phyloP scores from a whole-genome alignment of 1,139 yeast genomes.

The Casaregolazyma lundiana region DNA sequence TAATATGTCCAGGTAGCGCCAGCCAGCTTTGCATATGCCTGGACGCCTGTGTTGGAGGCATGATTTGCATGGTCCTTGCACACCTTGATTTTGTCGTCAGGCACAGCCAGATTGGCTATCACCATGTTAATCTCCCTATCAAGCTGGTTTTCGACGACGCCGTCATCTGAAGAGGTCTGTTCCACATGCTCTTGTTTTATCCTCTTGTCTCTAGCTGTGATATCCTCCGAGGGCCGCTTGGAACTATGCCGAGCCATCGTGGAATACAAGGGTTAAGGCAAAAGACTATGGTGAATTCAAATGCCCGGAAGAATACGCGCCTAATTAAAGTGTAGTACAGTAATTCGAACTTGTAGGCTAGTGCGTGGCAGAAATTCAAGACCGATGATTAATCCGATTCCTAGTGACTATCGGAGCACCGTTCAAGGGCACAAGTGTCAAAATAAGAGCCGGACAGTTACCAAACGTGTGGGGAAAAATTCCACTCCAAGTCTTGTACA shows the following conservation, averaged over 20 bases:
- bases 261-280: background rate
- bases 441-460: no score
- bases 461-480: no score
- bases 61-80: slow-evolving; percentile 58
- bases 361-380: no score
- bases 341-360: no score
- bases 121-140: slow-evolving; percentile 41
- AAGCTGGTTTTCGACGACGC: background rate
- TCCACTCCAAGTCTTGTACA: no score
- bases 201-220: background rate
- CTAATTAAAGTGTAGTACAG: background rate
- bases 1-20: slow-evolving; percentile 94
- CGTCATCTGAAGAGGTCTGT: background rate
- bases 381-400: no score
- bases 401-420: no score
- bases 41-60: slow-evolving; percentile 77
- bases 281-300: background rate
- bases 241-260: background rate
- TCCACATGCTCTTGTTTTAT: background rate
- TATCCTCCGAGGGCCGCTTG: background rate
- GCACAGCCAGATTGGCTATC: slow-evolving; percentile 40
- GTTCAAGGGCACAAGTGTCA: no score
- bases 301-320: background rate
- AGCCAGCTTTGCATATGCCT: slow-evolving; percentile 93
- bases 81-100: slow-evolving; percentile 42